These are phyloP conservation scores for Chrysoporthe austroafricana DNA, from an alignment of 2,329 filamentous ascomycete species.

Conservation along the genomic window DNA sequence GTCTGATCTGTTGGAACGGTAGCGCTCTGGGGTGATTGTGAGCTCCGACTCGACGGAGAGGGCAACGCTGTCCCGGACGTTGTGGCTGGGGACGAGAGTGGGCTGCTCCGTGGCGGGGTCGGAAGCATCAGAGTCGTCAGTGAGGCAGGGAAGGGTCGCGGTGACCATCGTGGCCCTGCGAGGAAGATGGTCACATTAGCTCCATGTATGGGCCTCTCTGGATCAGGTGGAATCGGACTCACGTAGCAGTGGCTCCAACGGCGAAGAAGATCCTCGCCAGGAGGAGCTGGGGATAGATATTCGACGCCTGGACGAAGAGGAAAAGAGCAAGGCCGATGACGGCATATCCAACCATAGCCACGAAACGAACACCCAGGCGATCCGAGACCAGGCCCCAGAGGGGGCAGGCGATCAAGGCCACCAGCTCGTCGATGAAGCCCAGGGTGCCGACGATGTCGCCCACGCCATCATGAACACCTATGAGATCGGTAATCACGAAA, in stretches of 20 bases:
- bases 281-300: slow-evolving; percentile 87
- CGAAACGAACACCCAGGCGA: slow-evolving; percentile 73
- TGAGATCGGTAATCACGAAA: slow-evolving; percentile 82
- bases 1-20: slow-evolving; percentile 39
- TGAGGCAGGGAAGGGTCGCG: slow-evolving; percentile 79
- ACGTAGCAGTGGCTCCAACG: slow-evolving; percentile 87
- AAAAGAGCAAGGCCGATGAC: slow-evolving; percentile 79
- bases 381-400: slow-evolving; percentile 80
- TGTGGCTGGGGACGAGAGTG: slow-evolving; percentile 35
- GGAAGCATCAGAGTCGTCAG: slow-evolving; percentile 49
- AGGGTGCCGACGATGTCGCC: slow-evolving; percentile 83
- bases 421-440: slow-evolving; percentile 82
- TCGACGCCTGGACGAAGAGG: slow-evolving; percentile 81
- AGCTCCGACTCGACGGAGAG: slow-evolving; percentile 73
- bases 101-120: slow-evolving; percentile 36
- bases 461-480: slow-evolving; percentile 73
- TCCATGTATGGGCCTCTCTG: not conserved
- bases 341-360: slow-evolving; percentile 76
- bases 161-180: slow-evolving; percentile 89
- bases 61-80: slow-evolving; percentile 60
- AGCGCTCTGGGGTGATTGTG: slow-evolving; percentile 73
- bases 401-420: slow-evolving; percentile 80
- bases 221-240: slow-evolving; percentile 35
- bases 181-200: slow-evolving; percentile 18
- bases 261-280: slow-evolving; percentile 87